phyloP scores from a whole-genome alignment of 2,329 filamentous ascomycete species.

The Diplodia seriata region DNA sequence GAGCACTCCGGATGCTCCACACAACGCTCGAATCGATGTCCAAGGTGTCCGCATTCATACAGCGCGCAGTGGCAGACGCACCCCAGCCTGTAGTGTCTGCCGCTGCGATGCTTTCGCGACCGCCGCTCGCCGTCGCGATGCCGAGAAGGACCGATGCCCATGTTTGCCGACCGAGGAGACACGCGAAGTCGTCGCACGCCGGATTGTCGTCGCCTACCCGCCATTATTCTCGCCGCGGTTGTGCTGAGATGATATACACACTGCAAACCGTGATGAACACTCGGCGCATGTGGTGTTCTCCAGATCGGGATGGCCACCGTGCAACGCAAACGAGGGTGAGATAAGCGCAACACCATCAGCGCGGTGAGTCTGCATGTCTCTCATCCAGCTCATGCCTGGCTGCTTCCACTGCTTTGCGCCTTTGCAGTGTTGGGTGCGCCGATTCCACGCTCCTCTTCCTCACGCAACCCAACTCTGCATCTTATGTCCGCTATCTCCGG shows the following conservation, averaged over 20 bases:
- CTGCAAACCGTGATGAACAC: background rate
- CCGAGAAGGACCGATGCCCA: conserved; percentile 17
- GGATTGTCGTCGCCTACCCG: background rate
- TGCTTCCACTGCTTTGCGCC: background rate
- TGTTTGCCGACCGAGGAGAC: conserved; percentile 1
- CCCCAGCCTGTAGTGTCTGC: conserved; percentile 15
- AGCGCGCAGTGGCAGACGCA: conserved; percentile 17
- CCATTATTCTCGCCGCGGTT: background rate
- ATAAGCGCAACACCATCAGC: conserved; percentile 9
- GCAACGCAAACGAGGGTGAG: conserved; percentile 7
- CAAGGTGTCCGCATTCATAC: conserved; percentile 15
- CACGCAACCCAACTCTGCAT: background rate
- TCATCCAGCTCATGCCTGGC: conserved; percentile 12
- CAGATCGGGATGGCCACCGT: conserved; percentile 15
- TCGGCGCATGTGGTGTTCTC: conserved; percentile 12
- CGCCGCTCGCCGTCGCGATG: background rate
- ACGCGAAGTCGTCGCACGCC: background rate
- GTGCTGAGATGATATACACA: conserved; percentile 12
- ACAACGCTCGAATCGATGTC: conserved; percentile 23
- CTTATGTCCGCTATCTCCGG: conserved; percentile 27
- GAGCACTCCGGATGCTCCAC: conserved; percentile 10
- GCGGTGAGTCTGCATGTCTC: conserved; percentile 15
- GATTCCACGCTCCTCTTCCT: conserved; percentile 1
- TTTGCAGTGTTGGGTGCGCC: background rate
- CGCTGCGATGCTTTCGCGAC: background rate